Percentiles rank a stretch among this genome's conserved stretches.
These are phyloP conservation scores for Candida buenavistaensis DNA, from an alignment of 1,139 yeast species.

Conservation along the genomic window DNA sequence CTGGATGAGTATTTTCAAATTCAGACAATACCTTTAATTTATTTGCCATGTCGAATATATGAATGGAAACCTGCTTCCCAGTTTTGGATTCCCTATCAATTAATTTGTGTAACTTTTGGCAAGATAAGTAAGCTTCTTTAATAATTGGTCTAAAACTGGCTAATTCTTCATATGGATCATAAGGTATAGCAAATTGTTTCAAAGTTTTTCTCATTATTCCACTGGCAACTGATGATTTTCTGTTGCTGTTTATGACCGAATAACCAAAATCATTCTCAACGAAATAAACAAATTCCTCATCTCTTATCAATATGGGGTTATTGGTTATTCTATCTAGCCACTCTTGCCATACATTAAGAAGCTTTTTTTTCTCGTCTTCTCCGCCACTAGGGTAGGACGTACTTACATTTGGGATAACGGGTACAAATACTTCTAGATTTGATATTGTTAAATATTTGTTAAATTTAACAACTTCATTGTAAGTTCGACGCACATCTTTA, in stretches of 20 bases:
- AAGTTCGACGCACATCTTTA: constrained; percentile 78
- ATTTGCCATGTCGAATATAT: constrained; percentile 65
- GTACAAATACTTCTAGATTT: constrained; percentile 90
- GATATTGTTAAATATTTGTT: constrained; percentile 78
- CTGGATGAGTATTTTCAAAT: constrained; percentile 54
- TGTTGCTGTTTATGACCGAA: constrained; percentile 58
- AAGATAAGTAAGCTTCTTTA: constrained; percentile 67
- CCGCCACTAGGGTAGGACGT: constrained; percentile 83
- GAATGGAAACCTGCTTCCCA: constrained; percentile 56
- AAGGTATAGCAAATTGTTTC: constrained; percentile 89
- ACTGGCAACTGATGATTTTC: constrained; percentile 65
- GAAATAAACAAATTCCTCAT: constrained; percentile 86
- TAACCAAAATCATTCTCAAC: constrained; percentile 87
- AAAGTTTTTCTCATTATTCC: constrained; percentile 86
- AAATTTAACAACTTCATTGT: constrained; percentile 71
- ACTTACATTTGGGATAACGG: constrained; percentile 73
- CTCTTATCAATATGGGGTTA: constrained; percentile 79
- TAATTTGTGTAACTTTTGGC: constrained; percentile 56
- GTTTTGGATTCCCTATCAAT: constrained; percentile 56
- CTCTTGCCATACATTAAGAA: constrained; percentile 64
- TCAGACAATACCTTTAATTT: constrained; percentile 50
- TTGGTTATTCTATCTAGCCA: constrained; percentile 80
- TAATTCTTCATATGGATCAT: constrained; percentile 78
- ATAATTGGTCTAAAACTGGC: constrained; percentile 85
- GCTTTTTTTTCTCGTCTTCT: constrained; percentile 70